Percentiles rank a stretch among this genome's conserved stretches.
Evolutionary conservation across 768 basidiomycete genomes (phyloP).

Genomic region (Boletus rubescentipes): DNA sequence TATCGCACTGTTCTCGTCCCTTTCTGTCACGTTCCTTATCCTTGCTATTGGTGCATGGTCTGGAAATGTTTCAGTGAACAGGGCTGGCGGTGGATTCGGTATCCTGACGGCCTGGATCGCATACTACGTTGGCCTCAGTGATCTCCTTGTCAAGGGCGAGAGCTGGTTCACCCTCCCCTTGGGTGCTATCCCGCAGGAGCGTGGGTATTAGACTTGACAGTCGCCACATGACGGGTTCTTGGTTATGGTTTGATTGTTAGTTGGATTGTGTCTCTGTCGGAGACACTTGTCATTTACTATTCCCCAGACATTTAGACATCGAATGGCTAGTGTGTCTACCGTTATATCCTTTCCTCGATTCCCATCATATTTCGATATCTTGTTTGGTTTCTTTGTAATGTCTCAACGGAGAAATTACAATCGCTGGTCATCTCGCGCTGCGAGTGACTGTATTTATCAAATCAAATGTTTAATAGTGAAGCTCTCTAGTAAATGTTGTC

Average conservation of each 20-base stretch:
- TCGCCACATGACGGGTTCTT: neutral
- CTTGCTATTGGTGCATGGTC: constrained; percentile 42
- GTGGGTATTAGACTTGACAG: neutral
- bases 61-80: constrained; percentile 19
- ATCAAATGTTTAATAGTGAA: too few species aligned
- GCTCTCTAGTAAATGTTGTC: too few species aligned
- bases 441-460: too few species aligned
- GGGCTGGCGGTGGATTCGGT: constrained; percentile 46
- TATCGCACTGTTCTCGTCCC: constrained; percentile 49
- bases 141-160: constrained; percentile 39
- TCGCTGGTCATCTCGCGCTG: neutral
- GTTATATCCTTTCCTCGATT: neutral
- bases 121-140: constrained; percentile 45
- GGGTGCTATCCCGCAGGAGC: constrained; percentile 26
- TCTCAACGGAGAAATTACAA: neutral
- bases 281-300: constrained; percentile 3
- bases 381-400: constrained; percentile 6
- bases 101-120: constrained; percentile 47
- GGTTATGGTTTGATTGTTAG: constrained; percentile 2
- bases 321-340: neutral
- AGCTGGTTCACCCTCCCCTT: constrained; percentile 42
- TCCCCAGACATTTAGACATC: constrained; percentile 6
- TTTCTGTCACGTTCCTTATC: constrained; percentile 52
- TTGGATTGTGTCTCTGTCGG: neutral
- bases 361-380: neutral